phyloP scores from a whole-genome alignment of 352 stramenopile species.

The Globisporangium iwayamae region DNA sequence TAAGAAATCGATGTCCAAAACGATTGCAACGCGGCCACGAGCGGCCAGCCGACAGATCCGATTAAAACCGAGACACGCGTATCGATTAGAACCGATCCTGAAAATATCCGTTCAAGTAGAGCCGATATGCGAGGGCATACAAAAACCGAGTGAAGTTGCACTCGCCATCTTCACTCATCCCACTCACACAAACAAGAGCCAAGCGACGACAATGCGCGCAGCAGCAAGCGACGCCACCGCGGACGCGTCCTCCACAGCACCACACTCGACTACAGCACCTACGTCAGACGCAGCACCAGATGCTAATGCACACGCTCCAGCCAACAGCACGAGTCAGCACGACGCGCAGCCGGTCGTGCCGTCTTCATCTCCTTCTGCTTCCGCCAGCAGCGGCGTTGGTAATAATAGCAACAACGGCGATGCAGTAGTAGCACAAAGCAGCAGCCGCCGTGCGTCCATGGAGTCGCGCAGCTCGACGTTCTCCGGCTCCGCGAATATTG shows the following conservation, averaged over 20 bases:
- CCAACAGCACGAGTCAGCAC: neutral
- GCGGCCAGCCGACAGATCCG: no score
- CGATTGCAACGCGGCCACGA: no score
- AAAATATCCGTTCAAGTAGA: no score
- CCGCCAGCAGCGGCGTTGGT: neutral
- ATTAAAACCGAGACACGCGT: no score
- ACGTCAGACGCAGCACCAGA: neutral
- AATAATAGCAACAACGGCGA: neutral
- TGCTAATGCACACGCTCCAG: neutral
- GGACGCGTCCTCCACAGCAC: neutral
- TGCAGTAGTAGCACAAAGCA: neutral
- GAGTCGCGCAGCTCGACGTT: slow-evolving; percentile 14
- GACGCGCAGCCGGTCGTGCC: neutral
- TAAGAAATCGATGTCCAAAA: no score
- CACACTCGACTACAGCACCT: neutral
- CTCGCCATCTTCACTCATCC: neutral
- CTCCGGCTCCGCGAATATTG: slow-evolving; percentile 1
- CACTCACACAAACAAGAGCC: neutral
- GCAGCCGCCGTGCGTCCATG: slow-evolving; percentile 3
- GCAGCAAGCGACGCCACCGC: neutral
- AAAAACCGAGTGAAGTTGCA: no score
- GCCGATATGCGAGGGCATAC: no score
- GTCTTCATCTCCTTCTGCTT: neutral
- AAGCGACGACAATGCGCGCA: neutral
- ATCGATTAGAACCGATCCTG: no score